Base-by-base conservation (phyloP, 805 yeast genomes). In the Yarrowia keelungensis region DNA sequence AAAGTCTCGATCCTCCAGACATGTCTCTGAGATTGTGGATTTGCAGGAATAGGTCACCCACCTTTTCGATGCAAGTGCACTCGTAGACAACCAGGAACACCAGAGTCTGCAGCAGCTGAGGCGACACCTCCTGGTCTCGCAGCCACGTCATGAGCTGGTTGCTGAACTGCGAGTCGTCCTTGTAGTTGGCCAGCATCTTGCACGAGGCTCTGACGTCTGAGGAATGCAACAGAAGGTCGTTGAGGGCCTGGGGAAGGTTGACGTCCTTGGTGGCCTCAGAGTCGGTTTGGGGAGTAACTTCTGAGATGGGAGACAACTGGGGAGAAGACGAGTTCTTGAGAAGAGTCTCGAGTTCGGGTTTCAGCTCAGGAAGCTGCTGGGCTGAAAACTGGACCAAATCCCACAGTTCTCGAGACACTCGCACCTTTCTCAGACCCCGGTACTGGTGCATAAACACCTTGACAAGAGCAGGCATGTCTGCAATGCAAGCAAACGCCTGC, bases 1-100 rank as follows among this genome's bases (percentile, higher is more conserved):
- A 4, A 9, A 59, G 8, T 0, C 47, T 8, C 9, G 61, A 32
- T 1, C 65, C 67, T 75, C 73, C 39, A 75, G 69, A 59, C 65
- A 59, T 43, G 51, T 59, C 65, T 42, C 74, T 74, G 53, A 77
- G 73, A 61, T 71, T 11, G 58, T 68, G 64, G 70, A 75, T 19
- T 67, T 68, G 65, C 71, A 75, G 54, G 51, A 78, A 75, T 5
- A 81, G 72, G 15, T 79, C 80, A 7, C 80, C 74, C 1, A 82
- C 71, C 1, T 77, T 71, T 15, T 78, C 74, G 4, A 84, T 58
- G 2, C 74, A 71, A 2, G 81, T 70, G 49, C 83, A 75, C 19
- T 79, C 81, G 66, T 81, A 78, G 12, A 79, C 69, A 0, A 83
- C 72, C 51, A 84, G 69, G 38, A 76, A 79, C n/a, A 78, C 69